These are phyloP conservation scores for Fusarium sp. DNA, from an alignment of 2,329 filamentous ascomycete genomes.

Conservation along the genomic window DNA sequence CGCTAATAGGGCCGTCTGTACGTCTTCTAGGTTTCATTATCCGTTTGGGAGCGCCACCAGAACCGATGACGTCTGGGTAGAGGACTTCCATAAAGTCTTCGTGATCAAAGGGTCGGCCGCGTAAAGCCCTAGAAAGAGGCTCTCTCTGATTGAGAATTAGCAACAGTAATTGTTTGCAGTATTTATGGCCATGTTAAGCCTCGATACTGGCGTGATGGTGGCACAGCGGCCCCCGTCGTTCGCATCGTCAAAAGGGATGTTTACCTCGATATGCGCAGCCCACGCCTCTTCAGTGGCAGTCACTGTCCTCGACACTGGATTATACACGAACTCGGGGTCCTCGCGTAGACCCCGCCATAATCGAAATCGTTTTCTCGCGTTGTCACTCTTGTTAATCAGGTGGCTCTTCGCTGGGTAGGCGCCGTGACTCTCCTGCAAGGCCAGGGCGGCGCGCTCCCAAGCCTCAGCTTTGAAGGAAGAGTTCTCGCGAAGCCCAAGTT, in stretches of 20 bases:
- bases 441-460: conserved; percentile 70
- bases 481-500: conserved; percentile 69
- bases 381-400: conserved; percentile 75
- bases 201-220: conserved; percentile 11
- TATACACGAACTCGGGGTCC: conserved; percentile 70
- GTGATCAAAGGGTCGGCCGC: conserved; percentile 71
- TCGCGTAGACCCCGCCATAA: conserved; percentile 72
- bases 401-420: conserved; percentile 73
- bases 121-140: conserved; percentile 69
- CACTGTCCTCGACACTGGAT: conserved; percentile 64
- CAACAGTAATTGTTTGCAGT: conserved; percentile 1
- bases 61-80: conserved; percentile 72
- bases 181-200: background rate
- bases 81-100: conserved; percentile 73
- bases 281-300: conserved; percentile 71
- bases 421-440: conserved; percentile 68
- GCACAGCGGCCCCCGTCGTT: conserved; percentile 1
- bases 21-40: conserved; percentile 69
- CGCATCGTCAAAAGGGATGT: conserved; percentile 44
- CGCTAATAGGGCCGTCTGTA: conserved; percentile 61
- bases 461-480: conserved; percentile 74
- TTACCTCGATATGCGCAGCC: conserved; percentile 70
- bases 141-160: conserved; percentile 63
- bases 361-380: conserved; percentile 74
- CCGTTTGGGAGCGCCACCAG: conserved; percentile 71